These are phyloP conservation scores for Penicillium palitans DNA, from an alignment of 2,329 filamentous ascomycete genomes.

Conservation along the genomic window DNA sequence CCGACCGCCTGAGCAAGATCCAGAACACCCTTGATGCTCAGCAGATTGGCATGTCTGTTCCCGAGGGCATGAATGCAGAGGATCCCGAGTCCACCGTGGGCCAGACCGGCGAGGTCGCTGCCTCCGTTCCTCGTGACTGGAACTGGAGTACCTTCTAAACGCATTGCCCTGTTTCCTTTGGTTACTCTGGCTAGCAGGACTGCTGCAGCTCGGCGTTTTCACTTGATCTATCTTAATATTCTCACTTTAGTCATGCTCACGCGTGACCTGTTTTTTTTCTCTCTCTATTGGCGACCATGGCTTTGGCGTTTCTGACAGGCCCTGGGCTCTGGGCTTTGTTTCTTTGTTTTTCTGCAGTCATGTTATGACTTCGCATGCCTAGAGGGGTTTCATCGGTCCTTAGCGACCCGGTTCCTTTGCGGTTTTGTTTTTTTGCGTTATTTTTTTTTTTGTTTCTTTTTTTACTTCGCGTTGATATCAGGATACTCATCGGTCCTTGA, in stretches of 20 bases:
- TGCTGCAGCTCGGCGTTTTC: constrained; percentile 16
- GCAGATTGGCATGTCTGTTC: constrained; percentile 23
- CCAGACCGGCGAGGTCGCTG: constrained; percentile 48
- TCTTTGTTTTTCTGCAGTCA: not conserved
- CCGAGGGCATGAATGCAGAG: constrained; percentile 26
- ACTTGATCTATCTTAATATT: constrained; percentile 1
- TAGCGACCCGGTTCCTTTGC: not conserved
- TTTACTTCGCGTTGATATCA: not conserved
- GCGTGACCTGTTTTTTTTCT: not conserved
- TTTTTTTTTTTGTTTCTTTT: not conserved
- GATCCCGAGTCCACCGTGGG: constrained; percentile 17
- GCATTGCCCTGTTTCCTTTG: not conserved
- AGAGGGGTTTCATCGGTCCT: not conserved
- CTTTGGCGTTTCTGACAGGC: constrained; percentile 13
- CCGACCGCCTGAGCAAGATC: constrained; percentile 55
- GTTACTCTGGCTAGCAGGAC: constrained; percentile 19
- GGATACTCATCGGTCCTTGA: not conserved
- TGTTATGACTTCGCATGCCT: constrained; percentile 3
- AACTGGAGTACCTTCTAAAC: constrained; percentile 63
- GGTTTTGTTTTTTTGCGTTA: not conserved
- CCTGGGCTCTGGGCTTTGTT: constrained; percentile 2
- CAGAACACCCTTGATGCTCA: constrained; percentile 38
- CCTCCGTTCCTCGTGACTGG: constrained; percentile 60
- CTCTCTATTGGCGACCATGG: constrained; percentile 20
- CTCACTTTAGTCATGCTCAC: constrained; percentile 1